Evolutionary conservation across 768 basidiomycete species (phyloP), one percentile per base, ranked within the genome.

Genomic region (Cystobasidium tubakii): DNA sequence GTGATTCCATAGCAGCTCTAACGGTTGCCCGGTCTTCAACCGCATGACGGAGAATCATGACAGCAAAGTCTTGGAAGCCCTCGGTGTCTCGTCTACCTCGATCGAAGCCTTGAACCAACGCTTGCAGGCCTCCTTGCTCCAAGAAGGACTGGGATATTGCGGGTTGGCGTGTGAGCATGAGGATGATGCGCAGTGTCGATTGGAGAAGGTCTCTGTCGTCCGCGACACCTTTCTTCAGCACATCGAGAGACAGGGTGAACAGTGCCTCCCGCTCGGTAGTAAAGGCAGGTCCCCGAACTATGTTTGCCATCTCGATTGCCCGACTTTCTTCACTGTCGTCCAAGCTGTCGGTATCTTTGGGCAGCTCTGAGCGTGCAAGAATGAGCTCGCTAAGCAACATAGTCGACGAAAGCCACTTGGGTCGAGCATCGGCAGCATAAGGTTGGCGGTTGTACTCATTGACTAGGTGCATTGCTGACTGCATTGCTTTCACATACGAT

Each of bases 11-110:
- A 77, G 91, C 84, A 12, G 83, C 83, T 71, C 86, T 85, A 53
- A 98, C 80, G 9, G 85, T 85, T 1, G 82, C 79, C 1, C 84
- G 78, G 76, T 93, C 91, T 81, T 99, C 96, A 62, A 94, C 86
- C 66, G 91, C 82, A 79, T 99, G 96, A 7, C 96, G 89, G n/a
- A 97, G 83, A 75, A 97, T 89, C 78, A 89, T 90, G 50, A 88
- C 87, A 67, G 92, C 86, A 80, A 92, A 91, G 0, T 90, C 87
- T 57, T 91, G 91, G 76, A 88, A 89, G 23, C 89, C 88, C 27
- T 79, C 80, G 1, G 81, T 75, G 10, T 88, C 86, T 19, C 88
- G 84, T 7, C 27, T 0, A 87, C 83, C 3, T 84, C 82, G 21
- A 83, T 82, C 76, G 86, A 76, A 76, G 93, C 83, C 34, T 88